Evolutionary conservation across 2,329 filamentous ascomycete genomes (phyloP), one percentile per base, ranked within the genome.

Genomic region (Botrytis pseudocinerea): DNA sequence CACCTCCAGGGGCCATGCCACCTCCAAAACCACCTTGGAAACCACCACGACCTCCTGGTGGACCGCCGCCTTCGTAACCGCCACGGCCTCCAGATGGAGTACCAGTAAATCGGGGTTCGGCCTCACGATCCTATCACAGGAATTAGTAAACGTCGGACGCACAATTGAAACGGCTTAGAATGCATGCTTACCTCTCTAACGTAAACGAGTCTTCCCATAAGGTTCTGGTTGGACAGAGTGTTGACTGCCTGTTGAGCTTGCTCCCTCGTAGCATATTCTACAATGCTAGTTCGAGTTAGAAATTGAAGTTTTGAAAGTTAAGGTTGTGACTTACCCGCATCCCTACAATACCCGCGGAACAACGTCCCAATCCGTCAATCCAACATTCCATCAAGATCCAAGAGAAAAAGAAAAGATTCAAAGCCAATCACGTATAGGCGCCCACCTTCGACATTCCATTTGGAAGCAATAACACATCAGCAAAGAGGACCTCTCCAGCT

Each of bases 381-480:
- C 93, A 96, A 93, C 91, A 89, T 89, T 96, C 93, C 94, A 92
- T 90, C 90, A 93, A 92, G 82, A 82, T 82, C 81, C 82, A 85
- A 83, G 70, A 72, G 70, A 72, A 84, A 86, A 84, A 83, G 80
- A 84, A 86, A 85, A 85, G 83, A 88, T 86, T 85, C 83, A 91
- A 85, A 89, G 93, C 93, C 89, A 91, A 90, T 92, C 92, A 95
- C 88, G 87, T 90, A 88, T 93, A 92, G 89, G 91, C 91, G 94
- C 93, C 94, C 95, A 98, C 95, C 95, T 99, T 99, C 93, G 95
- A 98, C 96, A 99, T 99, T 95, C 96, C 96, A 90, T 99, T 99
- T 82, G 96, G 96, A 92, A 99, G 94, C 85, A 97, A 89, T 86
- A 99, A 91, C 83, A 99, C 96, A 89, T 99, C 96, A 87, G 96